Evolutionary conservation across 2,329 filamentous ascomycete species (phyloP), one percentile per base, ranked within the genome.

Genomic region (Talaromyces albobiverticillius): DNA sequence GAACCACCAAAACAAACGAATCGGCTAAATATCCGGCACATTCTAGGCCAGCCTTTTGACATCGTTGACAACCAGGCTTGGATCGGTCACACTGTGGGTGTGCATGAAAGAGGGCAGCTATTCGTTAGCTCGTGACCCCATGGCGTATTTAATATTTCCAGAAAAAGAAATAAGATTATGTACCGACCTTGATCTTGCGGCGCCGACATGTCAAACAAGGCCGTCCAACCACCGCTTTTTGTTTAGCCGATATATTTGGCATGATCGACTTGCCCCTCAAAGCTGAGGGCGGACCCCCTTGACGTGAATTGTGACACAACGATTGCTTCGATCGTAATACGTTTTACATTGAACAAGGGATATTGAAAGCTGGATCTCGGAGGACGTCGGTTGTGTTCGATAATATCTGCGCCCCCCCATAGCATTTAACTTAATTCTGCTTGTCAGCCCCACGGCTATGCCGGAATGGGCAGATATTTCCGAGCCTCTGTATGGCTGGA

Each of bases 121-220:
- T 25, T 18, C 23, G 18, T 29, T 46, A 32, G 40, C 34, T 34
- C n/a, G n/a, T 51, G 48, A 29, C 38, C 10, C 16, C n/a, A 26
- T n/a, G n/a, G n/a, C n/a, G n/a, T n/a, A n/a, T n/a, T n/a, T n/a
- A n/a, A 22, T 26, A 16, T 18, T 23, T 23, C 23, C 5, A 10
- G 13, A 14, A 34, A 16, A 16, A 51, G 38, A 26, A 51, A 20
- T 32, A 11, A 22, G 13, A 9, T 31, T 25, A 16, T 34, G 11
- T 20, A 52, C 46, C 16, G 6, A 55, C 53, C 49, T 55, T 55
- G 32, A 55, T 55, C 29, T 55, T 55, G 29, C 53, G 53, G n/a
- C 49, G 47, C 42, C 51, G 53, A 26, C 53, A 55, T 9, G 48
- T 55, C 20, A 55, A 46, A 31, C 53, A 55, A 13, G 53, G 53